Conservation (phyloP, 2,329 filamentous ascomycete species). For the Diaporthe sp. region DNA sequence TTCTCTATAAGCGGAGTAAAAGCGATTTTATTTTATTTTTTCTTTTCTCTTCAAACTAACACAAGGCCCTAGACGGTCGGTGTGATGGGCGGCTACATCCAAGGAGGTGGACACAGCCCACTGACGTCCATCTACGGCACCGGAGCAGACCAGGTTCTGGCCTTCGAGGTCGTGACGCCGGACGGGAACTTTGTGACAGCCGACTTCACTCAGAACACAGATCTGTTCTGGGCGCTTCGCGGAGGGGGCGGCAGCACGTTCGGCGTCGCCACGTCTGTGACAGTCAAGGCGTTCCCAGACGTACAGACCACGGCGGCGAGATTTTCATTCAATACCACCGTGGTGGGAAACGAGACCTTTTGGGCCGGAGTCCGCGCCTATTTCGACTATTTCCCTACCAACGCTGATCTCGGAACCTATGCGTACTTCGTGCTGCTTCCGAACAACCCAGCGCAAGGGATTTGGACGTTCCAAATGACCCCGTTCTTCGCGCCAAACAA, state of each 20-base stretch:
- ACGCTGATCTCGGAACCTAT: slow-evolving; percentile 42
- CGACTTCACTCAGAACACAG: slow-evolving; percentile 59
- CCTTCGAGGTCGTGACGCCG: slow-evolving; percentile 62
- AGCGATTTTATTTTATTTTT: no score
- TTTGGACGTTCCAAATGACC: slow-evolving; percentile 12
- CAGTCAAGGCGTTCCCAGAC: slow-evolving; percentile 23
- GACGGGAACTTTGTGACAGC: slow-evolving; percentile 61
- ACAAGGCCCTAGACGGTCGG: slow-evolving; percentile 46
- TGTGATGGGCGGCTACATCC: slow-evolving; percentile 64
- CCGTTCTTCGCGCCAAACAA: slow-evolving; percentile 32
- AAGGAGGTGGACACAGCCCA: slow-evolving; percentile 65
- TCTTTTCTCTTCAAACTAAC: neutral
- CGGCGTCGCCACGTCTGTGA: slow-evolving; percentile 24
- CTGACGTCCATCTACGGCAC: slow-evolving; percentile 62
- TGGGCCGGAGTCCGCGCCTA: slow-evolving; percentile 27
- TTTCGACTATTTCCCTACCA: neutral
- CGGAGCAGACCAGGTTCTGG: slow-evolving; percentile 65
- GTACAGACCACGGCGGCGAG: slow-evolving; percentile 7
- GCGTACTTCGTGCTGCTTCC: slow-evolving; percentile 15
- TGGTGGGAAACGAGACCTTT: slow-evolving; percentile 25
- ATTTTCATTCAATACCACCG: slow-evolving; percentile 36
- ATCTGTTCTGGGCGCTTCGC: slow-evolving; percentile 70
- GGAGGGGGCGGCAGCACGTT: slow-evolving; percentile 60
- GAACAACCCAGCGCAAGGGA: neutral
- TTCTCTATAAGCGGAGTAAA: no score